Evolutionary conservation across 2,329 filamentous ascomycete species (phyloP).

Genomic region (Aureobasidium mangrovei): DNA sequence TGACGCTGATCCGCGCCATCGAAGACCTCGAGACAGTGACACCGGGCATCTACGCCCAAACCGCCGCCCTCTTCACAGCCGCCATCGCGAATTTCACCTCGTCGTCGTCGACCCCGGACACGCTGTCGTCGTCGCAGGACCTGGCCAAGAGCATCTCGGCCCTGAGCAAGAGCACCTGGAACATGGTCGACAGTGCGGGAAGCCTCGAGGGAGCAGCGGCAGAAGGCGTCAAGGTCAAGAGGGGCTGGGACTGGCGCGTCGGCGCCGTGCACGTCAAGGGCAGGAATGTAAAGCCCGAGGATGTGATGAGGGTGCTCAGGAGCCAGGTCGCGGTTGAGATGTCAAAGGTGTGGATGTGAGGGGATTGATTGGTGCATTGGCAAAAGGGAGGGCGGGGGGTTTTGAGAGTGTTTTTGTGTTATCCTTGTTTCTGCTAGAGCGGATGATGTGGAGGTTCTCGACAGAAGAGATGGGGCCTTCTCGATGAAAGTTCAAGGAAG

Average conservation of each 20-base stretch:
- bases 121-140: background rate
- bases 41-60: constrained; percentile 61
- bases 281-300: constrained; percentile 49
- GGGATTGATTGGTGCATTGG: background rate
- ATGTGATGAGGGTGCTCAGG: constrained; percentile 65
- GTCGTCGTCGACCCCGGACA: constrained; percentile 2
- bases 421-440: too few relatives aligned
- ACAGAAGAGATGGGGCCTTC: too few relatives aligned
- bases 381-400: too few relatives aligned
- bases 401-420: too few relatives aligned
- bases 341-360: constrained; percentile 50
- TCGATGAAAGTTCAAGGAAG: too few relatives aligned
- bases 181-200: constrained; percentile 61
- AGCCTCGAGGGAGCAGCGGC: constrained; percentile 30
- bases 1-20: constrained; percentile 64
- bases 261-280: constrained; percentile 42
- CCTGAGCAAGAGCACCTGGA: constrained; percentile 33
- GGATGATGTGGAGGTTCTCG: too few relatives aligned
- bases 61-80: constrained; percentile 69
- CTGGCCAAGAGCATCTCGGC: constrained; percentile 19
- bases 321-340: constrained; percentile 67
- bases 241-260: constrained; percentile 63
- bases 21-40: constrained; percentile 73
- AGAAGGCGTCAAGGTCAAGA: constrained; percentile 20
- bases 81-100: constrained; percentile 54